Evolutionary conservation across 176 grass and related monocot species (phyloP), one percentile per base, ranked within the genome.

Genomic region (Triticum timopheevii): DNA sequence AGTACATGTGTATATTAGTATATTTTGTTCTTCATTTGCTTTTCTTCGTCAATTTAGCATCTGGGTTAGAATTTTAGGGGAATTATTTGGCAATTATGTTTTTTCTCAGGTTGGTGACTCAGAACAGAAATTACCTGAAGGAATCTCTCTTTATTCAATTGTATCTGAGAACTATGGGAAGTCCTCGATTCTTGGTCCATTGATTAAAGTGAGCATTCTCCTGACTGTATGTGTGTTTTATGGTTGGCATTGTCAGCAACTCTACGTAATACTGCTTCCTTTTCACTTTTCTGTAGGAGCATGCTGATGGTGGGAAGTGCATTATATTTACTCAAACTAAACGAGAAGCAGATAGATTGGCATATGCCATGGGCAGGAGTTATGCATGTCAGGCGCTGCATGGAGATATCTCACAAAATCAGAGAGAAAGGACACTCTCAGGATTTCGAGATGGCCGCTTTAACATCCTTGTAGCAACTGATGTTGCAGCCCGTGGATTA

Each of bases 251-350:
- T 56, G 13, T 69, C 17, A 31, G 19, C 62, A 77, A 84, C 17
- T 61, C 20, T 40, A 65, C n/a, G 16, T 73, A 76, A 70, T 62
- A 82, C 62, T 84, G 67, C 73, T 44, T 63, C 54, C 63, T 39
- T 24, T 40, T 71, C 63, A 83, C 31, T 12, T 87, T 19, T 54
- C 40, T 20, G 47, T 72, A 98, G 93, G 96, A 98, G 87, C 88
- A 98, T 88, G 96, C 90, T 69, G 92, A 96, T 88, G 93, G 96
- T 81, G 96, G 96, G 31, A 98, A 98, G 84, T 98, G 93, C 72
- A 96, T 98, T 80, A 86, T 98, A 35, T 98, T 98, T 86, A 98
- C 96, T 39, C 96, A 98, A 86, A 98, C 96, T 61, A 98, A 98
- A 82, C 86, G 93, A 42, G 96, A 96, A 74, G 96, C 96, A 36